phyloP scores from a whole-genome alignment of 78 protist species.

The Cavenderia fasciculata region DNA sequence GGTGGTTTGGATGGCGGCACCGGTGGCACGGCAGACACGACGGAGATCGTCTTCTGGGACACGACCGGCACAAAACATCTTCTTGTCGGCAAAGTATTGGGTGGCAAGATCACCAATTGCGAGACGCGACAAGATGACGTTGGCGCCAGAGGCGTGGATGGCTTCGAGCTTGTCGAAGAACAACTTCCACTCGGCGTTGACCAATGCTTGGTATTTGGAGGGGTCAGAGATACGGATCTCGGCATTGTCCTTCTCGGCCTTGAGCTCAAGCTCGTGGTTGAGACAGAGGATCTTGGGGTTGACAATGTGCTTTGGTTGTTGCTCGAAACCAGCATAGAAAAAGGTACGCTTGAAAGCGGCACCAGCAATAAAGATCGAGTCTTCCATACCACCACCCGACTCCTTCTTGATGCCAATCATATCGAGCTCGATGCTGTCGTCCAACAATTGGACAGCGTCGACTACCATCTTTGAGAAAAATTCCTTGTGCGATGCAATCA shows the following conservation, averaged over 20 bases:
- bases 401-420: slow-evolving; percentile 99
- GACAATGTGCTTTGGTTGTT: slow-evolving; percentile 97
- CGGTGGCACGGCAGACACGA: slow-evolving; percentile 91
- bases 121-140: slow-evolving; percentile 97
- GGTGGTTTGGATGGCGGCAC: slow-evolving; percentile 94
- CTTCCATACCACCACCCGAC: slow-evolving; percentile 96
- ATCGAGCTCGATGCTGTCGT: slow-evolving; percentile 87
- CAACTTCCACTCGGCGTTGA: slow-evolving; percentile 99
- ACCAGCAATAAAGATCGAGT: slow-evolving; percentile 97
- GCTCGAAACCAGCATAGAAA: slow-evolving; percentile 99
- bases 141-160: slow-evolving; percentile 96
- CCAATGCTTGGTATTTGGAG: slow-evolving; percentile 93
- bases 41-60: slow-evolving; percentile 96
- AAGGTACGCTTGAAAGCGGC: slow-evolving; percentile 99
- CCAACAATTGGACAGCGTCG: slow-evolving; percentile 94
- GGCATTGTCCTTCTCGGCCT: slow-evolving; percentile 99
- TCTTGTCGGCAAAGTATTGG: slow-evolving; percentile 99
- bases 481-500: slow-evolving; percentile 90
- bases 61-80: slow-evolving; percentile 99
- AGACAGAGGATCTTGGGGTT: slow-evolving; percentile 95
- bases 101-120: slow-evolving; percentile 99
- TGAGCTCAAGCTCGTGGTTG: slow-evolving; percentile 99
- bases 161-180: slow-evolving; percentile 98
- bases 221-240: slow-evolving; percentile 96
- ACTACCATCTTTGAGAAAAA: slow-evolving; percentile 98